phyloP scores from a whole-genome alignment of 2,329 filamentous ascomycete species.

The Alternaria sp. region DNA sequence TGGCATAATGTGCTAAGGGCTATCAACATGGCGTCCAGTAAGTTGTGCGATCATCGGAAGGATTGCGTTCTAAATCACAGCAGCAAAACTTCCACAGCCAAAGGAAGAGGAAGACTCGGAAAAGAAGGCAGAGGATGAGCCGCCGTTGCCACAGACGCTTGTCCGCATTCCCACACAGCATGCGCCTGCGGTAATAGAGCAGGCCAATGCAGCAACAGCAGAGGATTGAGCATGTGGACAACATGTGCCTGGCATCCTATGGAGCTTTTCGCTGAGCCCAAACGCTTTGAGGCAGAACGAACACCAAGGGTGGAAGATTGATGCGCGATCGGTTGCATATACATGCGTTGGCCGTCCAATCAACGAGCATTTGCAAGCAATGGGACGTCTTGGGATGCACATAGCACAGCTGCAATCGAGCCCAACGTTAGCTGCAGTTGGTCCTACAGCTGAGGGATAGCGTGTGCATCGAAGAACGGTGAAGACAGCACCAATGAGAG shows the following conservation, averaged over 20 bases:
- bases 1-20: slow-evolving; percentile 88
- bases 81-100: slow-evolving; percentile 75
- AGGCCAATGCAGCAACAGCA: slow-evolving; percentile 40
- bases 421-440: slow-evolving; percentile 18
- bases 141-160: slow-evolving; percentile 78
- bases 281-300: slow-evolving; percentile 8
- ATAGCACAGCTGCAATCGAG: slow-evolving; percentile 18
- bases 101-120: slow-evolving; percentile 57
- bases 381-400: neutral
- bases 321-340: slow-evolving; percentile 6
- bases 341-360: slow-evolving; percentile 14
- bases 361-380: slow-evolving; percentile 14
- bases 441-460: slow-evolving; percentile 6
- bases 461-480: slow-evolving; percentile 5
- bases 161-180: slow-evolving; percentile 87
- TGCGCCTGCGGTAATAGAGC: slow-evolving; percentile 48
- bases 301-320: neutral
- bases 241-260: slow-evolving; percentile 1
- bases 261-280: slow-evolving; percentile 14
- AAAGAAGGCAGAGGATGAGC: slow-evolving; percentile 50
- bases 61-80: slow-evolving; percentile 19
- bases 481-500: neutral
- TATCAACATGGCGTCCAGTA: slow-evolving; percentile 87
- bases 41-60: slow-evolving; percentile 38
- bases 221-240: slow-evolving; percentile 40